Evolutionary conservation across 352 stramenopile species (phyloP), one percentile per base, ranked within the genome.

Genomic region (Thalassiosira livingstoniorum): DNA sequence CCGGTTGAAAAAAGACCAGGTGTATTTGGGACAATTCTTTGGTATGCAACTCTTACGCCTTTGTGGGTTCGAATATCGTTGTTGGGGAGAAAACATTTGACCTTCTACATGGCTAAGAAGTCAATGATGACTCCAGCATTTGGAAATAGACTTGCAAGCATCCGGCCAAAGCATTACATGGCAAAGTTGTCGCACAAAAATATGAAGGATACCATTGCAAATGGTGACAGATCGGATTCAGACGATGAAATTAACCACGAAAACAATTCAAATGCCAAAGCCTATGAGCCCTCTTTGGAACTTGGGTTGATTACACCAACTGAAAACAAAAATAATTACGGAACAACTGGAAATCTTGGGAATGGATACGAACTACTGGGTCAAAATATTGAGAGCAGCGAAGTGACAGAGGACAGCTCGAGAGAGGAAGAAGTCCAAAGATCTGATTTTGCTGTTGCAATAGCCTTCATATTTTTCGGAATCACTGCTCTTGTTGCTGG

Each of bases 401-500:
- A 84, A 37, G 47, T 58, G n/a, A n/a, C n/a, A n/a, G 88, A 93
- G 72, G 75, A 89, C 29, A 86, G 92, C 78, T 82, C 84, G 39
- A 83, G 91, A 73, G 68, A 89, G 74, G 62, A 71, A 25, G 80
- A 78, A 53, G 74, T 80, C 31, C 61, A n/a, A 25, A 51, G 66
- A 43, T 21, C 35, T 2, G 87, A 93, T 75, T 93, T 92, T 85
- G 23, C 85, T 5, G 63, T 92, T 60, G 89, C 89, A 29, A 89
- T 93, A 62, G 80, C 58, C 10, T 91, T 86, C 53, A 73, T 91
- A 32, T 35, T 91, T 0, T 90, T 93, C 67, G 89, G 89, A 13
- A 13, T 90, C n/a, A n/a, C 91, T 0, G 89, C 89, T 11, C 66
- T 93, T 35, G n/a, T 80, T 45, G 83, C 85, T 37, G 88, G 88